A percentile compares a stretch with the other conserved stretches of the same genome.
These are phyloP conservation scores for Elsinoe fawcettii DNA, from an alignment of 2,329 filamentous ascomycete genomes.

Conservation along the genomic window DNA sequence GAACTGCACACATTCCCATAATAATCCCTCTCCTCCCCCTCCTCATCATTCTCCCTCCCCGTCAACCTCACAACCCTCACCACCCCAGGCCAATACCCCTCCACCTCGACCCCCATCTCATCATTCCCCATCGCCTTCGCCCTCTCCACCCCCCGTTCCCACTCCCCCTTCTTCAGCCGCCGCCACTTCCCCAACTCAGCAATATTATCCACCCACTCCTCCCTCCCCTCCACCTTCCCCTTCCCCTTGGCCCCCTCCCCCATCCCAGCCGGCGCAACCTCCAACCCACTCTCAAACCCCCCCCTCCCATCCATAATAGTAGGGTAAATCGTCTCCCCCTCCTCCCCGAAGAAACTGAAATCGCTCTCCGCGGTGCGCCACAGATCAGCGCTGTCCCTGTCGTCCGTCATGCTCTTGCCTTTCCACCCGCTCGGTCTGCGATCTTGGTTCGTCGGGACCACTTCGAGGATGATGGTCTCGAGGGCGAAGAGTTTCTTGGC, in stretches of 20 bases:
- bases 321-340: constrained; percentile 35
- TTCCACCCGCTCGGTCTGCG: constrained; percentile 33
- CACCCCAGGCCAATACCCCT: constrained; percentile 53
- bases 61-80: constrained; percentile 48
- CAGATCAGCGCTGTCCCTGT: constrained; percentile 51
- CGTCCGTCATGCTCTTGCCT: constrained; percentile 39
- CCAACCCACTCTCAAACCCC: constrained; percentile 37
- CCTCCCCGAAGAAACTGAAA: constrained; percentile 51
- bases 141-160: constrained; percentile 29
- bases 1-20: constrained; percentile 28
- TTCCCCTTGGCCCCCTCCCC: constrained; percentile 20
- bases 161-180: constrained; percentile 44
- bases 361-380: constrained; percentile 53
- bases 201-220: constrained; percentile 42
- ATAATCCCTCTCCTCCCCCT: constrained; percentile 28
- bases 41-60: constrained; percentile 14
- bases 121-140: constrained; percentile 20
- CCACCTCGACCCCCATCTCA: constrained; percentile 35
- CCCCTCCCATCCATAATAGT: constrained; percentile 39
- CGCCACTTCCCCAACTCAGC: constrained; percentile 48
- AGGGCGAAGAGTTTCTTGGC: constrained; percentile 48
- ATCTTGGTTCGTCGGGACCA: constrained; percentile 31
- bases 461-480: constrained; percentile 49
- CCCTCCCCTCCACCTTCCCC: constrained; percentile 7
- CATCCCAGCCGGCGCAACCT: constrained; percentile 32